Base-by-base conservation (phyloP, 2,329 filamentous ascomycete genomes). In the Claviceps monticola region DNA sequence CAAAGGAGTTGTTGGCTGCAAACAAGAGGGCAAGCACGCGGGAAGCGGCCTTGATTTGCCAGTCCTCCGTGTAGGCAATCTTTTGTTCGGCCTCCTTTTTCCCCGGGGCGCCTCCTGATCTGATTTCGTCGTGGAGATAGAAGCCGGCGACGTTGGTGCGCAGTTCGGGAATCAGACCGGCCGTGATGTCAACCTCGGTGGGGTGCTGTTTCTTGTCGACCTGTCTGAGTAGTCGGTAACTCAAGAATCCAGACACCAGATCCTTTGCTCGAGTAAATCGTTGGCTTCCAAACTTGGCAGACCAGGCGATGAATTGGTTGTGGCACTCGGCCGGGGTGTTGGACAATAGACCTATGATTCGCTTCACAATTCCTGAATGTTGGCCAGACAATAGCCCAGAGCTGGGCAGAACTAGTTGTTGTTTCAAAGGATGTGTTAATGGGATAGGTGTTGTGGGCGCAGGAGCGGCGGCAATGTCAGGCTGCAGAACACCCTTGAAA, bases 281-380 rank as follows among this genome's bases (percentile, higher is more conserved):
- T 14, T 71, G 64, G 51, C 83, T 76, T 0, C 85, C 78, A 57
- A 85, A 81, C 46, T 80, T 78, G 13, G 85, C 80, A 59, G 94
- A 82, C 88, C 88, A 95, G 6, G 78, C 76, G 9, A 89, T 80
- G 26, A 95, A 68, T 58, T 85, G 80, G 51, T 84, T 82, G 59
- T 95, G 89, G 58, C 86, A 90, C 53, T 84, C 78, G 53, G 80
- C 78, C 0, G 87, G 76, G 13, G 86, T 73, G 63, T 94, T 88
- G 1, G 88, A 84, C 23, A 95, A 63, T 9, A 95, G 70, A 1
- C 90, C 90, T 26, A 95, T 66, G 41, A 94, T 82, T 39, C 90
- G 80, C 65, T 95, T 95, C 59, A 94, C 79, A 50, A 95, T 84
- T 4, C 84, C 85, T 2, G 86, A 89, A 66, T 95, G 86, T 54